phyloP scores from a whole-genome alignment of 106 monocot genomes.

The Triglochin maritima region DNA sequence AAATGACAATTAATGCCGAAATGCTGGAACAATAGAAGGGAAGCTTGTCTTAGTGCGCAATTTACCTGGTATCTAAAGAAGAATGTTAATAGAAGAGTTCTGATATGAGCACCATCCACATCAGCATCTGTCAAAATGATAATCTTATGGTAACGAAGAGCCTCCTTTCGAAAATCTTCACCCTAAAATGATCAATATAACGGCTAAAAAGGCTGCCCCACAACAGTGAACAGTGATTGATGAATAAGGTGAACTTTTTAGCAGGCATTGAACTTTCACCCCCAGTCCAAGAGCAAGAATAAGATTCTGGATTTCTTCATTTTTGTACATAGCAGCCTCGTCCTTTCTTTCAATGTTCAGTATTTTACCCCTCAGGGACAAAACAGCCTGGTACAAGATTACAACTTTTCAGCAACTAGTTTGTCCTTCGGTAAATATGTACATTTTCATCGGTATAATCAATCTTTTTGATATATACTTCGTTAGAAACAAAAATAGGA shows the following conservation, averaged over 20 bases:
- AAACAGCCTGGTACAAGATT: constrained; percentile 46
- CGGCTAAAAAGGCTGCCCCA: neutral
- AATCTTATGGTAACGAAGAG: constrained; percentile 91
- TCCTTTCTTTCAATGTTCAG: constrained; percentile 94
- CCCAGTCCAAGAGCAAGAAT: constrained; percentile 97
- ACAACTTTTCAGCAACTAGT: too few relatives aligned
- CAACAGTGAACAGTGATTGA: too few relatives aligned
- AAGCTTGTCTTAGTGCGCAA: neutral
- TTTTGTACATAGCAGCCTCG: constrained; percentile 98
- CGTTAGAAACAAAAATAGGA: too few relatives aligned
- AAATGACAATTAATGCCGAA: neutral
- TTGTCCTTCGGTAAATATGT: too few relatives aligned
- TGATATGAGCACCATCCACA: constrained; percentile 97
- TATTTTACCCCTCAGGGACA: constrained; percentile 96
- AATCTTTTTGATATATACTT: too few relatives aligned
- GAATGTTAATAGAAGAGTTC: constrained; percentile 94
- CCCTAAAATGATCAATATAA: constrained; percentile 41
- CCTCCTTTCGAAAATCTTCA: constrained; percentile 90
- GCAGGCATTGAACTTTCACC: constrained; percentile 53
- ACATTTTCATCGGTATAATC: too few relatives aligned
- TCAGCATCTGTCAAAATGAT: constrained; percentile 99
- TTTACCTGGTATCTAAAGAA: constrained; percentile 99
- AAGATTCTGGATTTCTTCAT: constrained; percentile 98
- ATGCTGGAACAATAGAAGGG: too few relatives aligned
- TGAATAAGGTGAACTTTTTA: too few relatives aligned